Evolutionary conservation across 805 yeast species (phyloP).

Genomic region (Priceomyces carsonii): DNA sequence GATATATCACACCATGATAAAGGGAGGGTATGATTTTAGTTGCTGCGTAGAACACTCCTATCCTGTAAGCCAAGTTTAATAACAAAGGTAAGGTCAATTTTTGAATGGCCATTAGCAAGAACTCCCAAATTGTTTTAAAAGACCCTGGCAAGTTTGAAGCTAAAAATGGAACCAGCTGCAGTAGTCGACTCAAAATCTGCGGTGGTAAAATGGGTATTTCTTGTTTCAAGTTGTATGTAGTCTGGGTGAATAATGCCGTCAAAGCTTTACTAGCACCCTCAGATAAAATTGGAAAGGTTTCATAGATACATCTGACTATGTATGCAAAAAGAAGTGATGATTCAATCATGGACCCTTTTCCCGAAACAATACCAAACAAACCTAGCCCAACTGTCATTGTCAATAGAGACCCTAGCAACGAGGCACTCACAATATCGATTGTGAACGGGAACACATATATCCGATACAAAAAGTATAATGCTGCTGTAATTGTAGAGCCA

Average conservation of each 20-base stretch:
- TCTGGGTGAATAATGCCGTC: constrained; percentile 31
- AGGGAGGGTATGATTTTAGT: constrained; percentile 89
- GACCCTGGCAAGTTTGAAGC: constrained; percentile 56
- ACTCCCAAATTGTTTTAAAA: constrained; percentile 55
- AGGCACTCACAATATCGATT: constrained; percentile 71
- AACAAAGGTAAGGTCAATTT: constrained; percentile 81
- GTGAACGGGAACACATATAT: constrained; percentile 78
- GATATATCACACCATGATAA: constrained; percentile 41
- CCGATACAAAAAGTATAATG: constrained; percentile 76
- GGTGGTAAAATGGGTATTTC: constrained; percentile 41
- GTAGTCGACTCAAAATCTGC: constrained; percentile 32
- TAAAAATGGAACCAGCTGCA: constrained; percentile 41
- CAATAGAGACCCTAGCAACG: constrained; percentile 81
- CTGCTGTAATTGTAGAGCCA: constrained; percentile 73
- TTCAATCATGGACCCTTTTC: constrained; percentile 88
- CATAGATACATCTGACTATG: constrained; percentile 89
- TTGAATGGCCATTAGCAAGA: constrained; percentile 48
- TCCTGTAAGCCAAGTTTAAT: constrained; percentile 79
- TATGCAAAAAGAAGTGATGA: constrained; percentile 84
- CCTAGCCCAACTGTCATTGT: constrained; percentile 76
- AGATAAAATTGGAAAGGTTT: constrained; percentile 86
- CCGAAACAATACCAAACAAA: constrained; percentile 78
- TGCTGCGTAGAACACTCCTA: constrained; percentile 86
- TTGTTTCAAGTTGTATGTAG: constrained; percentile 31
- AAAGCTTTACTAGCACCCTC: constrained; percentile 42